Evolutionary conservation across 2,329 filamentous ascomycete genomes (phyloP).

Genomic region (Colletotrichum musicola): DNA sequence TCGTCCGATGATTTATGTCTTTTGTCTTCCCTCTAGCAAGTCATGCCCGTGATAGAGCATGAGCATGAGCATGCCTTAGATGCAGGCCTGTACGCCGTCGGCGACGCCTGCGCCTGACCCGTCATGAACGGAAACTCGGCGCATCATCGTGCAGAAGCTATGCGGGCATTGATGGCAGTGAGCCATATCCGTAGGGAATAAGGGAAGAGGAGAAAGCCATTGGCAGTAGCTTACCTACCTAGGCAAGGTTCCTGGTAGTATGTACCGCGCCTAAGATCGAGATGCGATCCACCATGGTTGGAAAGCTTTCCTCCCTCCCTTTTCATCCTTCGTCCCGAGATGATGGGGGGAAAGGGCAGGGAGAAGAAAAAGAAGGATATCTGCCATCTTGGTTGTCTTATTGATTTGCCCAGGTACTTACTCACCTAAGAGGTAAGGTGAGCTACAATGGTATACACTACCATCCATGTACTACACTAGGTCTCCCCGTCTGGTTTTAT

Average conservation of each 20-base stretch:
- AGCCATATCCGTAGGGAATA: too few species aligned
- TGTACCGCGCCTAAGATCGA: background rate
- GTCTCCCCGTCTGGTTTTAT: conserved; percentile 14
- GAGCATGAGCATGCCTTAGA: background rate
- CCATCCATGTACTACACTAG: background rate
- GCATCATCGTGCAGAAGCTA: background rate
- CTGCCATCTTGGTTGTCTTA: too few species aligned
- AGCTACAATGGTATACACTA: too few species aligned
- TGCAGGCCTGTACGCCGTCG: background rate
- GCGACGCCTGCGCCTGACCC: background rate
- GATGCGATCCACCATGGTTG: background rate
- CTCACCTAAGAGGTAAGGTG: too few species aligned
- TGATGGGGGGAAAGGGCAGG: background rate
- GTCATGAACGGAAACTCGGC: background rate
- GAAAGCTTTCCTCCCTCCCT: background rate
- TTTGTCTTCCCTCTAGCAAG: background rate
- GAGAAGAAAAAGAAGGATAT: too few species aligned
- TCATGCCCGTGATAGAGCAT: background rate
- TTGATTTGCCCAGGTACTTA: too few species aligned
- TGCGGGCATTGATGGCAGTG: background rate
- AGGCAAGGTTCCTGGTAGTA: too few species aligned
- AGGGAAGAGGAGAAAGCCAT: too few species aligned
- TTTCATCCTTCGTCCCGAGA: background rate
- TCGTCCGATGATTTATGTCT: background rate
- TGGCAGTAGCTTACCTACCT: too few species aligned